Percentiles rank a stretch among this genome's conserved stretches.
Evolutionary conservation across 805 yeast genomes (phyloP).

Genomic region (Kazachstania africana): DNA sequence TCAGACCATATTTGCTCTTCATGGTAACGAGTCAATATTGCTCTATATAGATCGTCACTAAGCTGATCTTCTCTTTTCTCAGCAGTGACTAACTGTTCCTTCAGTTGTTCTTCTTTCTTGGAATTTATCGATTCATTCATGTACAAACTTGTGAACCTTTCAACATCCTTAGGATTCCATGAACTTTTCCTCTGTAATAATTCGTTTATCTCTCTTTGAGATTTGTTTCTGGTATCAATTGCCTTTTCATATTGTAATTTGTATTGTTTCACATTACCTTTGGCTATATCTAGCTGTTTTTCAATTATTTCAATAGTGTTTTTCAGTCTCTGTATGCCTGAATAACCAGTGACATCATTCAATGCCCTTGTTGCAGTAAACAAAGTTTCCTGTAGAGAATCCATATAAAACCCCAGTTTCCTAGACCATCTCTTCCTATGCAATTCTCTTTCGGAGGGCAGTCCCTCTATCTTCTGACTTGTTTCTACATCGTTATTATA

Average conservation of each 20-base stretch:
- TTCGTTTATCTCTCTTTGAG: constrained; percentile 82
- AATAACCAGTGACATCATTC: constrained; percentile 88
- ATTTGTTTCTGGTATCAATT: constrained; percentile 46
- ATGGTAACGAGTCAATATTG: constrained; percentile 79
- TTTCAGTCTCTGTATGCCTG: constrained; percentile 64
- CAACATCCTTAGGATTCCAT: constrained; percentile 75
- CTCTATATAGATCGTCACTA: constrained; percentile 56
- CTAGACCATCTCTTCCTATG: constrained; percentile 32
- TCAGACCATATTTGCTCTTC: constrained; percentile 99
- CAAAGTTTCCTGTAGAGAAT: constrained; percentile 44
- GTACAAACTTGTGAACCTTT: constrained; percentile 71
- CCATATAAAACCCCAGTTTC: constrained; percentile 37
- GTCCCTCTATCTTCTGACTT: constrained; percentile 23
- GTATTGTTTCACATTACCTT: constrained; percentile 35
- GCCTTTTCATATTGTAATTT: constrained; percentile 49
- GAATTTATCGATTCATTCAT: constrained; percentile 71
- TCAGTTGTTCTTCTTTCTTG: constrained; percentile 41
- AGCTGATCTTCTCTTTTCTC: constrained; percentile 59
- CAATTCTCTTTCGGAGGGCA: constrained; percentile 37
- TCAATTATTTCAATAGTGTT: constrained; percentile 48
- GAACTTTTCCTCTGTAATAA: constrained; percentile 70
- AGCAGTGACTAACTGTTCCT: constrained; percentile 34
- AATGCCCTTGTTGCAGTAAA: constrained; percentile 54
- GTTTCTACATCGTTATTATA: constrained; percentile 29
- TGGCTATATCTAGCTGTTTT: constrained; percentile 34